phyloP scores from a whole-genome alignment of 2,329 filamentous ascomycete species.

The Didymella exigua region DNA sequence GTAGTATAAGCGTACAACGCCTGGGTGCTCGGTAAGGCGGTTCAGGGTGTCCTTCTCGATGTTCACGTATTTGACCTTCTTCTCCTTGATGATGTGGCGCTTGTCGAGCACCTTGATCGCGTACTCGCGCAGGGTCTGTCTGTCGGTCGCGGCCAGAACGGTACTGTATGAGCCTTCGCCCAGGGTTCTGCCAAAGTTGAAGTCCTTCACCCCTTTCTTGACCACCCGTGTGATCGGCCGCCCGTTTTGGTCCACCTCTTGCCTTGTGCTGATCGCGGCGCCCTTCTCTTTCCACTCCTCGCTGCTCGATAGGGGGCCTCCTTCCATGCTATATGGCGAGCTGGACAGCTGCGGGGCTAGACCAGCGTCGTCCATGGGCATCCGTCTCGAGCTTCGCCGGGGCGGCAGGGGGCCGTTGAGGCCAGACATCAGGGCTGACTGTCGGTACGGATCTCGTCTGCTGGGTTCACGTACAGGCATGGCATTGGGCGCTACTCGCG shows the following conservation, averaged over 20 bases:
- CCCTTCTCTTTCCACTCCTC: conserved; percentile 97
- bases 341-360: conserved; percentile 33
- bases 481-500: conserved; percentile 65
- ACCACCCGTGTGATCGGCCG: conserved; percentile 81
- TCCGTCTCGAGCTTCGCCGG: conserved; percentile 75
- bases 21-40: conserved; percentile 91
- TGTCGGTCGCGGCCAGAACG: conserved; percentile 88
- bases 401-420: conserved; percentile 71
- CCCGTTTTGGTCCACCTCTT: conserved; percentile 84
- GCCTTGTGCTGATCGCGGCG: conserved; percentile 80
- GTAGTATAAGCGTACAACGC: conserved; percentile 95
- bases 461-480: conserved; percentile 72
- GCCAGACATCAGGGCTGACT: conserved; percentile 59
- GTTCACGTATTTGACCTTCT: conserved; percentile 99
- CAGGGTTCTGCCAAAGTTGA: conserved; percentile 86
- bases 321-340: conserved; percentile 61
- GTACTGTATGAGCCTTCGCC: conserved; percentile 98
- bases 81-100: conserved; percentile 98
- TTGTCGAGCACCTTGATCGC: conserved; percentile 99
- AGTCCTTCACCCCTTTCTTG: conserved; percentile 97
- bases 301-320: conserved; percentile 67
- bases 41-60: conserved; percentile 99
- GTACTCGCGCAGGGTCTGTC: conserved; percentile 93
- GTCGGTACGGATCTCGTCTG: conserved; percentile 71
- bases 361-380: conserved; percentile 58